These are phyloP conservation scores for Talaromyces sp. DNA, from an alignment of 2,329 filamentous ascomycete species.

Conservation along the genomic window DNA sequence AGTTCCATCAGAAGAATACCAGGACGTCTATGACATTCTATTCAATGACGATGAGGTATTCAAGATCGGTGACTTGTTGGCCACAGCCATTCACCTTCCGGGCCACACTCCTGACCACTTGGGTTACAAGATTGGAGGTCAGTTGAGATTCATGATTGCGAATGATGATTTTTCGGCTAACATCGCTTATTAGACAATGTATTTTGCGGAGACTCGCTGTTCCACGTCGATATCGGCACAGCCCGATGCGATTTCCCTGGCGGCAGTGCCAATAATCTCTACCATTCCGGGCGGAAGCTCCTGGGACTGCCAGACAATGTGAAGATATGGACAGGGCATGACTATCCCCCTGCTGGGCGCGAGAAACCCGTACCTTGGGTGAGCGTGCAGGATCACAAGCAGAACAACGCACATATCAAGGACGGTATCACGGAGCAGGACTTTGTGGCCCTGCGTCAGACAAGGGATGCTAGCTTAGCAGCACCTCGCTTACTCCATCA, in stretches of 20 bases:
- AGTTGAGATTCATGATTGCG: neutral
- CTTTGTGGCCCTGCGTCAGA: slow-evolving; percentile 44
- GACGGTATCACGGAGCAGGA: slow-evolving; percentile 42
- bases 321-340: slow-evolving; percentile 54
- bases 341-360: slow-evolving; percentile 47
- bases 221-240: slow-evolving; percentile 51
- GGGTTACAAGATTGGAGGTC: slow-evolving; percentile 55
- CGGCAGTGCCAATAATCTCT: slow-evolving; percentile 47
- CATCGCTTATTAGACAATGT: slow-evolving; percentile 40
- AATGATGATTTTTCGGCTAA: neutral
- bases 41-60: slow-evolving; percentile 57
- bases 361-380: slow-evolving; percentile 38
- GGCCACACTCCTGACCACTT: slow-evolving; percentile 63
- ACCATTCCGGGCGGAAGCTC: slow-evolving; percentile 42
- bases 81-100: slow-evolving; percentile 55
- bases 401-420: slow-evolving; percentile 49
- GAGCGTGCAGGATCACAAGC: slow-evolving; percentile 48
- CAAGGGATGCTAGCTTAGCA: slow-evolving; percentile 44
- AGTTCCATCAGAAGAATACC: slow-evolving; percentile 26
- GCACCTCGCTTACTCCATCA: slow-evolving; percentile 50
- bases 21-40: slow-evolving; percentile 33
- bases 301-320: slow-evolving; percentile 43
- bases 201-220: slow-evolving; percentile 54
- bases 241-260: slow-evolving; percentile 56
- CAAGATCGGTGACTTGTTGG: slow-evolving; percentile 48